Evolutionary conservation across 495 filamentous ascomycete genomes (phyloP), one percentile per base, ranked within the genome.

Genomic region (Jackrogersella multiformis): DNA sequence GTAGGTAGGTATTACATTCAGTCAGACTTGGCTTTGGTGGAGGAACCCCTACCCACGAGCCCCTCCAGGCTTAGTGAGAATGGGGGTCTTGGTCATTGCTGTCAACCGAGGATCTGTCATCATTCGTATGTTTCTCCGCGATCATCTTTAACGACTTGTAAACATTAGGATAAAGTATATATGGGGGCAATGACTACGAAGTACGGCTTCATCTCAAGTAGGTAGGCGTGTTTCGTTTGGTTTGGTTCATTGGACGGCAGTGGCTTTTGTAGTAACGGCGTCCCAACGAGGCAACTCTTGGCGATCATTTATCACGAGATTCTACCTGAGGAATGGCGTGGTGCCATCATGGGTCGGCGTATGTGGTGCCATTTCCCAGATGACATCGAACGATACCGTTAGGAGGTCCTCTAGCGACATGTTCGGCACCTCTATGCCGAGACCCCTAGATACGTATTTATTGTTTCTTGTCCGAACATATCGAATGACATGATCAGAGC

Each of bases 271-370:
- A 38, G 59, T 39, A 56, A 60, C 7, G 32, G 21, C 2, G 21
- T 56, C 61, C 61, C 35, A 69, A 60, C 41, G 48, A 49, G 51
- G 66, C 13, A 64, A 56, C 34, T 59, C 66, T 69, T 69, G 66
- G 66, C 66, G 49, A 39, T 30, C 34, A 20, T 62, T 53, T 48
- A 65, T 61, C 66, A 64, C 46, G 41, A 69, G 61, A 65, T 64
- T 41, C 20, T 42, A 36, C 41, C 53, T 42, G n/a, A 45, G 38
- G 23, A 16, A 58, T 58, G 41, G 53, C 16, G 44, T 70, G 68
- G 52, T 55, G 57, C 68, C 61, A 69, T 55, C 32, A 23, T 70
- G 62, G 61, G 44, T 32, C 48, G 66, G 35, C n/a, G n/a, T 55
- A 28, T 32, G 28, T 70, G 62, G 68, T 61, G 68, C 68, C 68